Evolutionary conservation across 306 rosid species (phyloP), one percentile per base, ranked within the genome.

Genomic region (Canavalia ensiformis): DNA sequence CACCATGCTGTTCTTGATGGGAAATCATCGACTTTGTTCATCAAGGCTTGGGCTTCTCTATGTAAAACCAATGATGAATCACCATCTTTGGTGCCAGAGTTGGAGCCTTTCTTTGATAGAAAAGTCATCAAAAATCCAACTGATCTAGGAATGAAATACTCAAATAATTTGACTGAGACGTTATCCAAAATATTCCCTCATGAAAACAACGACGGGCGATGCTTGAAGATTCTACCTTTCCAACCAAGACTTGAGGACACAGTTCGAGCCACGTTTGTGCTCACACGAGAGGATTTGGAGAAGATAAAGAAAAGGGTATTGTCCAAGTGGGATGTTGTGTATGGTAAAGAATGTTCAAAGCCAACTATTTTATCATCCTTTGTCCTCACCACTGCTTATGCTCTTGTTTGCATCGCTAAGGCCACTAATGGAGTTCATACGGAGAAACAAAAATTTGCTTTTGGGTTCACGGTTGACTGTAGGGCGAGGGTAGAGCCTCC

Each of bases 341-440:
- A 5, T 5, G 41, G 18, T 0, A 9, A 11, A 47, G 65, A 10
- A 51, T 28, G 11, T 30, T 50, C 33, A 46, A 68, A 72, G 74
- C 82, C 84, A 63, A 1, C 35, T 10, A 82, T 39, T 2, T 57
- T 87, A 39, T 83, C 90, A 13, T 9, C 89, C 0, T 90, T 82
- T 46, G 82, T 75, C 3, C 31, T 86, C 1, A 49, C 86, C 0
- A 51, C 9, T 82, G 76, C 94, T 8, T 86, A 84, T 75, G 64
- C 52, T 0, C 7, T n/a, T 0, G 68, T 66, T 8, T 87, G 90
- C 65, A 0, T 83, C 0, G 82, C 79, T 0, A 84, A 82, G 75
- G 89, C 91, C 0, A n/a, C 72, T 45, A 30, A 80, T 1, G 31
- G 51, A 74, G 33, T 42, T 52, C 46, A 58, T 29, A 49, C 33